phyloP scores from a whole-genome alignment of 2,329 filamentous ascomycete genomes.

The Cercospora sp. region DNA sequence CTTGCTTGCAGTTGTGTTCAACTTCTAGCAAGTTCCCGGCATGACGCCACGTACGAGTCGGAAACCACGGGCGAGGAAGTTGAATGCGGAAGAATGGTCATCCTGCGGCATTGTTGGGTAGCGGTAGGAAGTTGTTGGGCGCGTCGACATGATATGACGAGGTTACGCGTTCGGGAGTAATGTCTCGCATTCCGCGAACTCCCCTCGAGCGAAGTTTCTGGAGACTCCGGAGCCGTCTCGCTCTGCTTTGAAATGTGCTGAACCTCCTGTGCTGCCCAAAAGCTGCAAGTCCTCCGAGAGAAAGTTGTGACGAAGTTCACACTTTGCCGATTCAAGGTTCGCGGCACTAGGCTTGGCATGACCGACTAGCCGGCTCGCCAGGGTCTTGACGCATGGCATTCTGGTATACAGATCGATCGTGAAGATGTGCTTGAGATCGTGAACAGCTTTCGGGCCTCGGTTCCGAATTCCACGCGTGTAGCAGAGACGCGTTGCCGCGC shows the following conservation, averaged over 20 bases:
- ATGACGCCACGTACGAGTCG: constrained; percentile 6
- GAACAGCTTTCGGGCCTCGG: neutral
- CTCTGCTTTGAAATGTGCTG: neutral
- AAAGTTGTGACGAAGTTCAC: neutral
- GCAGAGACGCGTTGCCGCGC: neutral
- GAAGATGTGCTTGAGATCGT: neutral
- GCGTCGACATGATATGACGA: neutral
- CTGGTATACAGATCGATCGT: constrained; percentile 1
- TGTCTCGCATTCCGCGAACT: constrained; percentile 4
- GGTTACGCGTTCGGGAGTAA: constrained; percentile 1
- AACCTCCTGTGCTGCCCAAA: constrained; percentile 1
- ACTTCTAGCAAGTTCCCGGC: neutral
- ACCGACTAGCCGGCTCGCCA: neutral
- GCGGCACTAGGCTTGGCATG: neutral
- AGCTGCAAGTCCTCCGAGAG: constrained; percentile 5
- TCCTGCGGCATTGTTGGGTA: neutral
- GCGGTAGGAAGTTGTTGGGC: neutral
- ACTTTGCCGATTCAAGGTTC: neutral
- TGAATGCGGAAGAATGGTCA: neutral
- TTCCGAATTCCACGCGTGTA: neutral
- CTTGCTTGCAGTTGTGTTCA: neutral
- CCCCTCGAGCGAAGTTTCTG: neutral
- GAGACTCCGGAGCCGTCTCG: neutral
- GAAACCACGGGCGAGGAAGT: neutral
- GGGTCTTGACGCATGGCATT: constrained; percentile 6